These are phyloP conservation scores for Pinus taeda DNA, from an alignment of 75 land plant species.

Conservation along the genomic window DNA sequence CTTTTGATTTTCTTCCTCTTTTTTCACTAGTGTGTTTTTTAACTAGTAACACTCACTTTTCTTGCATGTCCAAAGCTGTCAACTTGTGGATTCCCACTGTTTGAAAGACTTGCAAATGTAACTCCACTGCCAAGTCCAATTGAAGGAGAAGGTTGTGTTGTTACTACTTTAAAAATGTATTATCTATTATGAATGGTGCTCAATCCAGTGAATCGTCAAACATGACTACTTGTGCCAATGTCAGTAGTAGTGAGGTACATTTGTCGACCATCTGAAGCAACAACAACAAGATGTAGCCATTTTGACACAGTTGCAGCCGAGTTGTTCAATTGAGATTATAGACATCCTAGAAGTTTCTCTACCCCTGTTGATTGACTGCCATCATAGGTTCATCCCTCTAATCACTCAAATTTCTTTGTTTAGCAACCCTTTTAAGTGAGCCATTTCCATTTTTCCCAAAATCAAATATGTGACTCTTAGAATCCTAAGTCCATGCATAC, in stretches of 20 bases:
- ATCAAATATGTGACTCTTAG: constrained; percentile 83
- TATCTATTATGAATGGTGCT: constrained; percentile 45
- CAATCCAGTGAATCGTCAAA: constrained; percentile 44
- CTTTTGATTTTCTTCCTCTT: constrained; percentile 19
- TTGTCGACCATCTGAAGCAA: constrained; percentile 96
- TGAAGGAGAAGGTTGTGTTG: constrained; percentile 92
- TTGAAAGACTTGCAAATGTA: constrained; percentile 62
- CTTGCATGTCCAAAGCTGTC: constrained; percentile 19
- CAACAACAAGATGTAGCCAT: constrained; percentile 88
- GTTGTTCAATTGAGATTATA: constrained; percentile 72
- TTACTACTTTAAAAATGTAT: constrained; percentile 71
- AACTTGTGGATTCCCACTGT: constrained; percentile 50
- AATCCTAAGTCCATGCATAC: constrained; percentile 87
- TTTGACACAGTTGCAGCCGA: constrained; percentile 81
- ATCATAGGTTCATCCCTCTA: constrained; percentile 67
- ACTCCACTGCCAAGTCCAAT: constrained; percentile 62
- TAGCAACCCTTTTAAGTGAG: constrained; percentile 74
- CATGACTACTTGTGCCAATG: constrained; percentile 45
- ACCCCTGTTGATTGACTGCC: constrained; percentile 33
- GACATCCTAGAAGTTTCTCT: constrained; percentile 50
- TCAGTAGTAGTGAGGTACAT: constrained; percentile 81
- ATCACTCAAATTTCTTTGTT: constrained; percentile 78
- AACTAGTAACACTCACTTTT: constrained; percentile 11
- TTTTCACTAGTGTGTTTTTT: constrained; percentile 21
- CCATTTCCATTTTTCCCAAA: constrained; percentile 78